phyloP scores from a whole-genome alignment of 176 grass and related monocot genomes.

The Rhynchospora pubera region DNA sequence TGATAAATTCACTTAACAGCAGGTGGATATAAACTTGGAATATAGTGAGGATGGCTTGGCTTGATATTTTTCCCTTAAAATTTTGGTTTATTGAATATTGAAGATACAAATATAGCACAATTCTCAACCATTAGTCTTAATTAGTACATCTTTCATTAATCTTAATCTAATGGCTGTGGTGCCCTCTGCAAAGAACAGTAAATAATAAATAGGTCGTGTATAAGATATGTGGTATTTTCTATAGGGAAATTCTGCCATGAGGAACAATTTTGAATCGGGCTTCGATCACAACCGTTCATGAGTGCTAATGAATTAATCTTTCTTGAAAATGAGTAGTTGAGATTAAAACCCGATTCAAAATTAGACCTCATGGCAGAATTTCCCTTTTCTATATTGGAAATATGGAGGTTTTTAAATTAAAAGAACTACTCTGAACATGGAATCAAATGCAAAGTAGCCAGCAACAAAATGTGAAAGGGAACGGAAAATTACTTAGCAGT shows the following conservation, averaged over 20 bases:
- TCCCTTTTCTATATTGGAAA: not conserved
- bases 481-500: not conserved
- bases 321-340: too few species aligned
- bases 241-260: too few species aligned
- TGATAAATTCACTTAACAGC: not conserved
- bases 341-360: too few species aligned
- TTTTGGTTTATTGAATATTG: not conserved
- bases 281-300: too few species aligned
- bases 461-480: not conserved
- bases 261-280: too few species aligned
- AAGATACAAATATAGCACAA: not conserved
- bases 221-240: not conserved
- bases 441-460: not conserved
- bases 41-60: not conserved
- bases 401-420: not conserved
- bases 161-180: not conserved
- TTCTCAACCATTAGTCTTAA: not conserved
- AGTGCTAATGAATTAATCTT: too few species aligned
- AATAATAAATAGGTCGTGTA: not conserved
- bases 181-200: not conserved
- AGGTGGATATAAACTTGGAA: not conserved
- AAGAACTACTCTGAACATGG: not conserved
- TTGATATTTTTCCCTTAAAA: not conserved
- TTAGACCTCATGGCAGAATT: too few species aligned
- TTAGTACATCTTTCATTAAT: not conserved